Conservation (phyloP, 1,284 basidiomycete species). For the Microbotryum lychnidis-dioicae region DNA sequence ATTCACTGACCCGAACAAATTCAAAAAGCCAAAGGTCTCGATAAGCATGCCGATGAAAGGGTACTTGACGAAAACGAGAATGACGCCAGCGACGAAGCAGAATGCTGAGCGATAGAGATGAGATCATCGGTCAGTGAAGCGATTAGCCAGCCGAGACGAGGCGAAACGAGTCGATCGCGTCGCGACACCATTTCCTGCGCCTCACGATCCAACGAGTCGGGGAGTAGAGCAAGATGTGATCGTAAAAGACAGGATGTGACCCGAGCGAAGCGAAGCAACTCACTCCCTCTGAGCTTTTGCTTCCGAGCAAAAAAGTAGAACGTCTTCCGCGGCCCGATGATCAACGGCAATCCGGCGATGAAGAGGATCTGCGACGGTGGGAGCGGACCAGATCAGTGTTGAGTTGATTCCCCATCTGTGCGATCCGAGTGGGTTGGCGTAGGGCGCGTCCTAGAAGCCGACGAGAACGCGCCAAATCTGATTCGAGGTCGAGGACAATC, state of each 20-base stretch:
- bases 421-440: too few species aligned
- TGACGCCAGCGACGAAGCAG: slow-evolving; percentile 82
- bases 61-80: slow-evolving; percentile 83
- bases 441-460: too few species aligned
- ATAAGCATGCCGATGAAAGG: slow-evolving; percentile 87
- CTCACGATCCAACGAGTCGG: too few species aligned
- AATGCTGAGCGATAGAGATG: slow-evolving; percentile 40
- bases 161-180: slow-evolving; percentile 31
- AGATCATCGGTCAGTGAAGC: neutral
- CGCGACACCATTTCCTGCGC: slow-evolving; percentile 34
- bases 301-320: slow-evolving; percentile 96
- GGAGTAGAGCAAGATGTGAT: too few species aligned
- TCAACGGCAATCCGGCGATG: slow-evolving; percentile 79
- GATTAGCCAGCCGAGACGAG: neutral
- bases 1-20: slow-evolving; percentile 82
- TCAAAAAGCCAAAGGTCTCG: slow-evolving; percentile 92
- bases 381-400: neutral
- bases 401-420: too few species aligned
- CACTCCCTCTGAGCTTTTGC: slow-evolving; percentile 86
- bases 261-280: slow-evolving; percentile 15
- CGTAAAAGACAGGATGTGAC: too few species aligned
- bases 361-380: slow-evolving; percentile 64
- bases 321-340: slow-evolving; percentile 76
- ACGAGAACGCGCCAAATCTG: neutral
- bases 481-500: neutral